Evolutionary conservation across 108 stramenopile genomes (phyloP).

Genomic region (Skeletonema grethae): DNA sequence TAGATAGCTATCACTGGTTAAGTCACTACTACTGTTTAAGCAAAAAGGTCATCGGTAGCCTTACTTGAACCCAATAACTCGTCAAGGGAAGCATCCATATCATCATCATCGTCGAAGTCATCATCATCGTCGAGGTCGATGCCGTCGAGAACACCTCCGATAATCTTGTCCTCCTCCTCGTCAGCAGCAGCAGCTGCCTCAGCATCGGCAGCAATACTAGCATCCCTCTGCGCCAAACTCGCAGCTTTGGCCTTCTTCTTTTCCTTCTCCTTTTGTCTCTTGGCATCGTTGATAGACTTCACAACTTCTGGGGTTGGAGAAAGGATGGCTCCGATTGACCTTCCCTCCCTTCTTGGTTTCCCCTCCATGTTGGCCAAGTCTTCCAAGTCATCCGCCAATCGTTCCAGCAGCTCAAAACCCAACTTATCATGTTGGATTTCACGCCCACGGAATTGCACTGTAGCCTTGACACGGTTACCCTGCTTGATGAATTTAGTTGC

Average conservation of each 20-base stretch:
- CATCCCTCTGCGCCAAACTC: slow-evolving; percentile 34
- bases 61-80: slow-evolving; percentile 69
- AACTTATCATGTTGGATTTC: slow-evolving; percentile 83
- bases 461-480: slow-evolving; percentile 87
- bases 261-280: slow-evolving; percentile 67
- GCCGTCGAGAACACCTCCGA: slow-evolving; percentile 60
- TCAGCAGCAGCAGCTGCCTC: slow-evolving; percentile 24
- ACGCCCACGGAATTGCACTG: slow-evolving; percentile 82
- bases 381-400: slow-evolving; percentile 68
- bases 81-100: slow-evolving; percentile 74
- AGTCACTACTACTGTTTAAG: slow-evolving; percentile 33
- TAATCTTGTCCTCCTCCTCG: slow-evolving; percentile 38
- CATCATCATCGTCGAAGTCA: slow-evolving; percentile 62
- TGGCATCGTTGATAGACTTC: slow-evolving; percentile 75
- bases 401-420: slow-evolving; percentile 72
- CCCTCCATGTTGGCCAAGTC: slow-evolving; percentile 68
- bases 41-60: slow-evolving; percentile 78
- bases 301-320: slow-evolving; percentile 75
- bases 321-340: slow-evolving; percentile 71
- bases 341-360: slow-evolving; percentile 73
- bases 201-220: slow-evolving; percentile 16
- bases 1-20: neutral
- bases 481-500: slow-evolving; percentile 85
- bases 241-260: slow-evolving; percentile 72
- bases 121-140: slow-evolving; percentile 46